Conservation (phyloP, 1,139 yeast genomes). For the Candida freyschussii region DNA sequence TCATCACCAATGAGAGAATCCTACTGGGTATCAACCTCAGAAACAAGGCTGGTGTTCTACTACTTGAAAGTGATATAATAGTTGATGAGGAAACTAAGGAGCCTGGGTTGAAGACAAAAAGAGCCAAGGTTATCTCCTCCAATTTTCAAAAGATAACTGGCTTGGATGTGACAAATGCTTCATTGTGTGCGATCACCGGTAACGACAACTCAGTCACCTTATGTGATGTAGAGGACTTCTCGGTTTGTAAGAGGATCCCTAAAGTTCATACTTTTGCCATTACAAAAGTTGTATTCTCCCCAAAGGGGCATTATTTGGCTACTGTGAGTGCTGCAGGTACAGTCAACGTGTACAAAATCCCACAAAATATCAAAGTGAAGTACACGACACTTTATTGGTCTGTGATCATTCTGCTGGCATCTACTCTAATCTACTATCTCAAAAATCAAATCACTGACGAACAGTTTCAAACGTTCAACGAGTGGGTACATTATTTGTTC, state of each 20-base stretch:
- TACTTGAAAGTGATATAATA: conserved; percentile 26
- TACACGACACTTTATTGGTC: conserved; percentile 31
- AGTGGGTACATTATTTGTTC: conserved; percentile 11
- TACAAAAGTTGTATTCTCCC: conserved; percentile 67
- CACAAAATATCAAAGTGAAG: conserved; percentile 44
- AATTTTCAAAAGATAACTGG: conserved; percentile 66
- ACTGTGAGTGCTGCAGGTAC: conserved; percentile 81
- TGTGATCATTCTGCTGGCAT: conserved; percentile 7
- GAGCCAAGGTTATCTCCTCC: conserved; percentile 41
- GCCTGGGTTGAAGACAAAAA: conserved; percentile 10
- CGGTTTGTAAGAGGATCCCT: conserved; percentile 44
- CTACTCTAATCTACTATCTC: conserved; percentile 7
- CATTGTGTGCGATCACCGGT: conserved; percentile 67
- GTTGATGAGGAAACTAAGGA: conserved; percentile 7
- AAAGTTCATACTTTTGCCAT: conserved; percentile 78
- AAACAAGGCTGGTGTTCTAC: conserved; percentile 37
- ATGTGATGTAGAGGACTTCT: conserved; percentile 47
- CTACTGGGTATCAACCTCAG: conserved; percentile 50
- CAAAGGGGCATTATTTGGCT: conserved; percentile 64
- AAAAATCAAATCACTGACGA: conserved; percentile 13
- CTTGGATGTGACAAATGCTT: conserved; percentile 49
- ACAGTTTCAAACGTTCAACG: conserved; percentile 12
- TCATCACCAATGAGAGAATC: conserved; percentile 47
- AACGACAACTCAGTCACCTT: conserved; percentile 67
- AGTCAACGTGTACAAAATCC: conserved; percentile 57